Conservation (phyloP, 495 filamentous ascomycete species). For the Bryoglossum gracile region DNA sequence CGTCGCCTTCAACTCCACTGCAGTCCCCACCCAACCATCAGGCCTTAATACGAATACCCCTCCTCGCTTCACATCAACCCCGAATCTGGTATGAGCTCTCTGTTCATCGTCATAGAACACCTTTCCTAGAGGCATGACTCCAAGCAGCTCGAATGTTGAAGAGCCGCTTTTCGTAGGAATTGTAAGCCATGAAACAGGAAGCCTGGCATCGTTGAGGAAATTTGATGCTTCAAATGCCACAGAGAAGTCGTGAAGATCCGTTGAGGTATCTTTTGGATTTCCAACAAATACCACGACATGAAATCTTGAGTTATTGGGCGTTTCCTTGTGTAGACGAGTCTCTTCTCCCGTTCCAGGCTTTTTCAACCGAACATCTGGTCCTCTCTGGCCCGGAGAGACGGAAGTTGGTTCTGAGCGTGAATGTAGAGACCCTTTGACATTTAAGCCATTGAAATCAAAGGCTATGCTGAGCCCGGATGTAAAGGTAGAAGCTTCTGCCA, state of each 20-base stretch:
- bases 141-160: slow-evolving; percentile 34
- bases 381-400: slow-evolving; percentile 30
- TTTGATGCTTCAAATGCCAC: slow-evolving; percentile 9
- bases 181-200: slow-evolving; percentile 29
- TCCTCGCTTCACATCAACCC: slow-evolving; percentile 27
- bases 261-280: slow-evolving; percentile 21
- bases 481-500: slow-evolving; percentile 37
- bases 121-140: slow-evolving; percentile 29
- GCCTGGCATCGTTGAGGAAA: slow-evolving; percentile 3
- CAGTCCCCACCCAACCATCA: slow-evolving; percentile 39
- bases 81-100: slow-evolving; percentile 31
- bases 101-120: slow-evolving; percentile 32
- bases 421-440: slow-evolving; percentile 24
- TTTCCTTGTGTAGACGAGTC: slow-evolving; percentile 34
- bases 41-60: slow-evolving; percentile 36
- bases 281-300: slow-evolving; percentile 32
- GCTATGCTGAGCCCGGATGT: slow-evolving; percentile 38
- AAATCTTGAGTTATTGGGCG: slow-evolving; percentile 32
- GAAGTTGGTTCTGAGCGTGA: background rate
- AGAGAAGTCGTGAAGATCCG: slow-evolving; percentile 13
- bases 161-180: slow-evolving; percentile 28
- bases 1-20: slow-evolving; percentile 14
- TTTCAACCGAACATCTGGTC: slow-evolving; percentile 34
- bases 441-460: slow-evolving; percentile 31
- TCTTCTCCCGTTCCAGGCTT: slow-evolving; percentile 36